These are phyloP conservation scores for Paecilomyces dactylethromorphus DNA, from an alignment of 2,329 filamentous ascomycete species.

Conservation along the genomic window DNA sequence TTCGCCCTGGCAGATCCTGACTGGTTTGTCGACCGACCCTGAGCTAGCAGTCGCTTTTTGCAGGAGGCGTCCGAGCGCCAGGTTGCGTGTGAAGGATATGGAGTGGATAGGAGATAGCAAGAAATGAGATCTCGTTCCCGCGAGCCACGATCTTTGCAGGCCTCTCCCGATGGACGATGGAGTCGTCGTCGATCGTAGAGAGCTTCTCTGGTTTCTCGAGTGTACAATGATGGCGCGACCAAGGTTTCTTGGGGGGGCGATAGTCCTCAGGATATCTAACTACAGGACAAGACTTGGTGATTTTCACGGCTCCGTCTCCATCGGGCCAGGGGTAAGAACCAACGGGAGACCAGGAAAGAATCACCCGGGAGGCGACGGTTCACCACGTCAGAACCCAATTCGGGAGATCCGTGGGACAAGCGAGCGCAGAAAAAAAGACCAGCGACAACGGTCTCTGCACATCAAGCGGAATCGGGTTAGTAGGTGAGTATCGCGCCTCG, in stretches of 20 bases:
- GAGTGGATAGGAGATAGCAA: neutral
- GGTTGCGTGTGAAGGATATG: neutral
- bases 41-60: neutral
- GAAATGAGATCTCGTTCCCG: neutral
- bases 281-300: neutral
- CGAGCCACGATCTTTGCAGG: neutral
- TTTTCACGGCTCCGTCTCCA: neutral
- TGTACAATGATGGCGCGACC: neutral
- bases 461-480: neutral
- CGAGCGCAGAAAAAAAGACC: neutral
- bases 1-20: neutral
- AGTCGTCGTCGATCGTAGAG: neutral
- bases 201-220: neutral
- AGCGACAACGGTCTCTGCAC: neutral
- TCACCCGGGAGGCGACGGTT: neutral
- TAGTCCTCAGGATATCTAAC: neutral
- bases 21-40: neutral
- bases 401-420: neutral
- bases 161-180: neutral
- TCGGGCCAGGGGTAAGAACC: neutral
- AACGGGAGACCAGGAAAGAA: neutral
- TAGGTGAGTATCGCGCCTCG: neutral
- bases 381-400: neutral
- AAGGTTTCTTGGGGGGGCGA: neutral
- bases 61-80: neutral